phyloP scores from a whole-genome alignment of 306 rosid genomes.

The Fragaria vesca region DNA sequence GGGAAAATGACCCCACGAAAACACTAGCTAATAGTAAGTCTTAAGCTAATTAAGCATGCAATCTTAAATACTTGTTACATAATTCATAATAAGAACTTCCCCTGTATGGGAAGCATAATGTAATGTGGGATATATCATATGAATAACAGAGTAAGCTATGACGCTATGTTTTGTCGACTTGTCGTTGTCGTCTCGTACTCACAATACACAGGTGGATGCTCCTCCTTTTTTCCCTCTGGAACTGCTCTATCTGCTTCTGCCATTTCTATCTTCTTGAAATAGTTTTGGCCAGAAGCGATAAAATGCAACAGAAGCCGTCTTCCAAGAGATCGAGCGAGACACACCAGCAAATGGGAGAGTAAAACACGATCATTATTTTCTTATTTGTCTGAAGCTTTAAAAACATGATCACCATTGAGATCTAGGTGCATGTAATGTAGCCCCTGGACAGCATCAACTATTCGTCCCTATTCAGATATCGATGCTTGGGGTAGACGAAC shows the following conservation, averaged over 20 bases:
- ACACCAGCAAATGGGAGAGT: neutral
- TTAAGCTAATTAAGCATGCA: no score
- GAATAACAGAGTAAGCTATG: no score
- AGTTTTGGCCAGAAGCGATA: neutral
- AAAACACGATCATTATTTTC: slow-evolving; percentile 1
- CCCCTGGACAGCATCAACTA: neutral
- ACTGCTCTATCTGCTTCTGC: neutral
- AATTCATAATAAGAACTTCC: no score
- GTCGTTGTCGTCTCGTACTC: neutral
- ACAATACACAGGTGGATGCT: neutral
- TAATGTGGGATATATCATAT: neutral
- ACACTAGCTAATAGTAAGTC: no score
- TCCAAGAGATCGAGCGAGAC: slow-evolving; percentile 18
- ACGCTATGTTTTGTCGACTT: neutral
- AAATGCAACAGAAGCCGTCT: slow-evolving; percentile 18
- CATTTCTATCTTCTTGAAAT: slow-evolving; percentile 8
- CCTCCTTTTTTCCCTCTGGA: slow-evolving; percentile 8
- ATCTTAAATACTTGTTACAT: neutral
- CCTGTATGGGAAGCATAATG: neutral
- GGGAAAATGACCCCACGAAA: no score
- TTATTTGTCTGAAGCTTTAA: neutral
- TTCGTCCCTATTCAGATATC: neutral
- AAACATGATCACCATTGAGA: neutral
- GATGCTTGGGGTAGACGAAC: slow-evolving; percentile 5
- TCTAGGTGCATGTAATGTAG: slow-evolving; percentile 5